Evolutionary conservation across 306 rosid genomes (phyloP).

Genomic region (Inga leiocalycina): DNA sequence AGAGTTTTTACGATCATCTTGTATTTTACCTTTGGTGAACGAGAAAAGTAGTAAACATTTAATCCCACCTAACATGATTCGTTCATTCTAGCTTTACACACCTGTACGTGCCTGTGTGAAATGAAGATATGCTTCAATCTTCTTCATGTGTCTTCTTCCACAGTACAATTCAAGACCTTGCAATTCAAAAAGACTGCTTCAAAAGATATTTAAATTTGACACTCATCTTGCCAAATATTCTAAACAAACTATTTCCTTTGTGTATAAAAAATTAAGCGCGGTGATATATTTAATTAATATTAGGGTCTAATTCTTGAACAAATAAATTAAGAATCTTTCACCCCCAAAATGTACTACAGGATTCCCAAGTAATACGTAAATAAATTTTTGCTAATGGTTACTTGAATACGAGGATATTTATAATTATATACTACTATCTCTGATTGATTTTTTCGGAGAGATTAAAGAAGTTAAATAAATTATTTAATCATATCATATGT

Average conservation of each 20-base stretch:
- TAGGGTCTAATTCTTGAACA: background rate
- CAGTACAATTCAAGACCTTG: too few relatives aligned
- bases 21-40: background rate
- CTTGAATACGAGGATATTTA: background rate
- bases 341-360: background rate
- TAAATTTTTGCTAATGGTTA: background rate
- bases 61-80: background rate
- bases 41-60: background rate
- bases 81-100: background rate
- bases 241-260: background rate
- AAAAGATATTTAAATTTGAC: background rate
- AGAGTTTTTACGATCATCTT: background rate
- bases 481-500: too few relatives aligned
- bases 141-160: too few relatives aligned
- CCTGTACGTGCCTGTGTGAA: background rate
- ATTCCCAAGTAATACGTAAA: background rate
- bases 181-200: too few relatives aligned
- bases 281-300: background rate
- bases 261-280: background rate
- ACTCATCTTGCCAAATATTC: background rate
- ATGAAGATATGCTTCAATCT: background rate
- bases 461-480: too few relatives aligned
- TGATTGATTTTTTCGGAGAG: too few relatives aligned
- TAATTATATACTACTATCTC: background rate
- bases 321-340: background rate